Evolutionary conservation across 495 filamentous ascomycete genomes (phyloP).

Genomic region (Penicillium psychrofluorescens): DNA sequence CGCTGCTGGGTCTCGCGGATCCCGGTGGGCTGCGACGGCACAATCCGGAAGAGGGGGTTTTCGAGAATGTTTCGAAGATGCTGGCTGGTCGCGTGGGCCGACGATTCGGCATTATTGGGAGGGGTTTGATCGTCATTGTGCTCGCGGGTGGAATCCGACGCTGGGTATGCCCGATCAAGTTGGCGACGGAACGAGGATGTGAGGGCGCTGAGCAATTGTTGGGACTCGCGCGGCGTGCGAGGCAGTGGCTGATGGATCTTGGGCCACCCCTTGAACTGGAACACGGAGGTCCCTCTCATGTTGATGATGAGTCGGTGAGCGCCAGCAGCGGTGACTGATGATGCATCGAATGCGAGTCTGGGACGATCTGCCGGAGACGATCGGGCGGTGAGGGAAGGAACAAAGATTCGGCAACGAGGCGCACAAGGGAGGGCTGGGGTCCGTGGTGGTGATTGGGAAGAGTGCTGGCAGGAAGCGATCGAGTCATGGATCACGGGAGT

Average conservation of each 20-base stretch:
- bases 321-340: not conserved
- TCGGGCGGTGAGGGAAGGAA: conserved; percentile 7
- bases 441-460: no score
- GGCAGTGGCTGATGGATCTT: conserved; percentile 68
- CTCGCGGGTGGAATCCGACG: conserved; percentile 9
- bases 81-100: conserved; percentile 36
- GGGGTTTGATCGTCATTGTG: conserved; percentile 9
- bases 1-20: conserved; percentile 10
- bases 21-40: conserved; percentile 16
- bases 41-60: conserved; percentile 53
- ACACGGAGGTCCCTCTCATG: conserved; percentile 37
- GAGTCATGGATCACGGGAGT: not conserved
- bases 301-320: conserved; percentile 13
- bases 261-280: conserved; percentile 42
- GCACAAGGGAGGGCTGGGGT: no score
- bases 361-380: not conserved
- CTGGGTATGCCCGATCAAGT: conserved; percentile 59
- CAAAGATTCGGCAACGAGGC: no score
- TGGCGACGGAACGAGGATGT: conserved; percentile 71
- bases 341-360: not conserved
- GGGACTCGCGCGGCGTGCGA: conserved; percentile 54
- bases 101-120: conserved; percentile 17
- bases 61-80: conserved; percentile 61
- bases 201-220: conserved; percentile 60
- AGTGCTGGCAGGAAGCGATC: conserved; percentile 3